Evolutionary conservation across 495 filamentous ascomycete genomes (phyloP), one percentile per base, ranked within the genome.

Genomic region (Aspergillus bertholletiae): DNA sequence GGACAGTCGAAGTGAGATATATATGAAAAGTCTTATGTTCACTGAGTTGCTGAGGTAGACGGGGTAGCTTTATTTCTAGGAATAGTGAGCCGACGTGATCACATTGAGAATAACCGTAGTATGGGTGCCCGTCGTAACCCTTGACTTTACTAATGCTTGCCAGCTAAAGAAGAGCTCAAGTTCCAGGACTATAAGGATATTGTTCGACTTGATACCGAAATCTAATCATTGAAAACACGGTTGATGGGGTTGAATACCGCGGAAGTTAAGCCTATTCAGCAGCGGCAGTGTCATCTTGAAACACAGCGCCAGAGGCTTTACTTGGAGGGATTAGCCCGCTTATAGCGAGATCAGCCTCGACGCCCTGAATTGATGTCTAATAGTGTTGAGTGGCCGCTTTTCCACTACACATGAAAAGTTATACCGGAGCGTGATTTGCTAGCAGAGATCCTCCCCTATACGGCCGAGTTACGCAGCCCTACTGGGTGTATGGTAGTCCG

Each of bases 101-200:
- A 60, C 49, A 60, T 56, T 41, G 15, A 56, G 30, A 60, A 55
- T 27, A 53, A 50, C n/a, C 57, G 53, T 15, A 54, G 57, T 28
- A 60, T 60, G 44, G 49, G 47, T 20, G 45, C 55, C 17, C 27
- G 55, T 30, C 48, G 35, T 12, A 53, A 52, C 26, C 46, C 49
- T 20, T 30, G 24, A 15, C 21, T 55, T 8, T 60, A 22, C 13
- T 44, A 60, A 24, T 48, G 34, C 12, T 43, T 60, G 9, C 57
- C 57, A 23, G 49, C 57, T 6, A 60, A 60, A 32, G 44, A 22
- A 9, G 43, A 56, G 39, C 52, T 56, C 39, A 35, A 60, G 27
- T 60, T 60, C 30, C 27, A 52, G 18, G 49, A 46, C 22, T 17
- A 44, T 13, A 34, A 51, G 12, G 57, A 60, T 27, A n/a, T 60